Evolutionary conservation across 1,139 yeast genomes (phyloP), one percentile per base, ranked within the genome.

Genomic region (Yamadazyma mexicana): DNA sequence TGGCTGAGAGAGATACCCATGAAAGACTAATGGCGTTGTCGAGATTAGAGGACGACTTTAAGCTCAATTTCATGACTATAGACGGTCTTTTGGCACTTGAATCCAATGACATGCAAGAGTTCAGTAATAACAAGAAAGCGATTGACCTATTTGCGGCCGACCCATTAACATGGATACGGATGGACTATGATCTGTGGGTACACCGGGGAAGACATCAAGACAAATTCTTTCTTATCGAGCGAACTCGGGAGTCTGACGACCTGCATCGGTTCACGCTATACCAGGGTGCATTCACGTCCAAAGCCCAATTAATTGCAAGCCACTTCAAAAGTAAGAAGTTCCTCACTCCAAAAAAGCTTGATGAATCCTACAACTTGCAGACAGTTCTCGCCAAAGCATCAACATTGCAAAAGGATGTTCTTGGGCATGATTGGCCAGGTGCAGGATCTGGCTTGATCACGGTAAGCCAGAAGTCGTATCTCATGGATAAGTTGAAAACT

Each of bases 151-250:
- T 68, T 25, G 28, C 34, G 1, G 26, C 43, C 0, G 51, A 59
- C 31, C 29, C 28, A 1, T 38, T 56, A 1, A 18, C 37, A 6
- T 69, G 74, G 74, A 39, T 63, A 1, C 42, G 69, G 17, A 49
- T 68, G 9, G 64, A 58, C 31, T 56, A 53, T 35, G 54, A 59
- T 39, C 33, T 52, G 1, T 70, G 76, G 77, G 75, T 70, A 0
- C 31, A 42, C 24, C 60, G 43, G 12, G 37, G n/a, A n/a, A n/a
- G 52, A 1, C 45, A 43, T 4, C 43, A 46, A 3, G 20, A 28
- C 9, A 38, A 45, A 6, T 56, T 58, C 34, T 52, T 52, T 27
- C 43, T 58, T 12, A 36, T 65, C 4, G 47, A 48, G 18, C 37
- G 53, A 33, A 15, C 12, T 11, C 18, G 18, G 9, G 34, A 34